Conservation (phyloP, 805 yeast genomes). For the Candida mattraensis region DNA sequence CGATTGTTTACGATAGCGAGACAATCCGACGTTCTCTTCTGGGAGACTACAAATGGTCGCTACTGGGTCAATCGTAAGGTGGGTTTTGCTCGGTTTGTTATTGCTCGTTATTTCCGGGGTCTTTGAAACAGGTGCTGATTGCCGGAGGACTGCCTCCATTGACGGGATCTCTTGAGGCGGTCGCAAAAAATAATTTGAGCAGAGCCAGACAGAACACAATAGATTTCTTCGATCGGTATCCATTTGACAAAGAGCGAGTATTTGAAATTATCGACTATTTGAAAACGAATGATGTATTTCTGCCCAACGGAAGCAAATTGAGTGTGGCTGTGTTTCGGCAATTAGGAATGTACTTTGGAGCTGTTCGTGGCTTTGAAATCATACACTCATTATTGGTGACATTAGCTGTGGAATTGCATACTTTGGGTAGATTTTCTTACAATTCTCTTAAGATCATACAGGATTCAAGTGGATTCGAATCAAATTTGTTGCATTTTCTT, state of each 20-base stretch:
- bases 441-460: constrained; percentile 36
- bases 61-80: constrained; percentile 57
- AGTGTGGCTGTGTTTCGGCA: constrained; percentile 53
- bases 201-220: constrained; percentile 48
- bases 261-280: constrained; percentile 38
- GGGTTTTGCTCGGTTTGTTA: constrained; percentile 54
- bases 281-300: constrained; percentile 25
- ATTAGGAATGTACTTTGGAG: constrained; percentile 53
- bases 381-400: constrained; percentile 46
- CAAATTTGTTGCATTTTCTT: constrained; percentile 53
- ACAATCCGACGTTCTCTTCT: constrained; percentile 38
- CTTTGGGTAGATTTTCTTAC: constrained; percentile 39
- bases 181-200: constrained; percentile 47
- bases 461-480: constrained; percentile 43
- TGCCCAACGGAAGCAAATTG: constrained; percentile 54
- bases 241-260: constrained; percentile 44
- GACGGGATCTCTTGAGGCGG: constrained; percentile 42
- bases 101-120: constrained; percentile 42
- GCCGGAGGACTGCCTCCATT: constrained; percentile 65
- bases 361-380: constrained; percentile 47
- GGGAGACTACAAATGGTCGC: constrained; percentile 42
- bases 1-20: constrained; percentile 53
- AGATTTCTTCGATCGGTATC: constrained; percentile 49
- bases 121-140: constrained; percentile 44
- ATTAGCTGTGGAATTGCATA: constrained; percentile 39